Evolutionary conservation across 1,284 basidiomycete genomes (phyloP), one percentile per base, ranked within the genome.

Genomic region (Dichomitus squalens): DNA sequence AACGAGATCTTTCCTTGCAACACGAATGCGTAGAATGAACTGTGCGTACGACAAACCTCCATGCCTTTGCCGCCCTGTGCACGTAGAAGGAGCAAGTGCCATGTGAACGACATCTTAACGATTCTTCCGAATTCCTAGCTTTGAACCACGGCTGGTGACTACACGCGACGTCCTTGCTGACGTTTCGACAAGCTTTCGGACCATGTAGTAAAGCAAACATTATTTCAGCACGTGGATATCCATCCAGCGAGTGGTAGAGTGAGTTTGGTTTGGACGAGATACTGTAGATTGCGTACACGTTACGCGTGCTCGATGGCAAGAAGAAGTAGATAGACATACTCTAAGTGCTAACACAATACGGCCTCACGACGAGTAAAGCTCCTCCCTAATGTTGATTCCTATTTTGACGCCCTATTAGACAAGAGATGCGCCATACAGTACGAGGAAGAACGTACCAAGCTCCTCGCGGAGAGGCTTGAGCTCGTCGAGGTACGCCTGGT

Each of bases 401-500:
- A 55, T 46, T 29, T 14, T 29, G 9, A 12, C 18, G n/a, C 4
- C 2, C n/a, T 25, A 12, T 18, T 27, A 33, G 43, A 27, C 34
- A 27, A 39, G 34, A 31, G 31, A 29, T 31, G 47, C 9, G 25
- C 14, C 6, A 44, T 44, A 27, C 16, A 11, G 4, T 47, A 9
- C 2, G 21, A 51, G 21, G n/a, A 49, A 7, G 7, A 9, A 39
- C 39, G 34, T 69, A 96, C 95, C 95, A 63, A 98, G 83, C 76
- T 97, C 94, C 70, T 95, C 87, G 66, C 92, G 83, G 61, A 96
- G 77, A 54, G 85, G 80, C 76, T 91, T 92, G 66, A 96, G 82
- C 77, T 96, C 95, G 21, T 90, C 84, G 67, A 98, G 76, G 74
- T 98, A 97, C 44, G 87, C 85, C 79, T 94, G 80, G 73, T 97